phyloP scores from a whole-genome alignment of 768 basidiomycete genomes.

The Leccinum sublutescens region DNA sequence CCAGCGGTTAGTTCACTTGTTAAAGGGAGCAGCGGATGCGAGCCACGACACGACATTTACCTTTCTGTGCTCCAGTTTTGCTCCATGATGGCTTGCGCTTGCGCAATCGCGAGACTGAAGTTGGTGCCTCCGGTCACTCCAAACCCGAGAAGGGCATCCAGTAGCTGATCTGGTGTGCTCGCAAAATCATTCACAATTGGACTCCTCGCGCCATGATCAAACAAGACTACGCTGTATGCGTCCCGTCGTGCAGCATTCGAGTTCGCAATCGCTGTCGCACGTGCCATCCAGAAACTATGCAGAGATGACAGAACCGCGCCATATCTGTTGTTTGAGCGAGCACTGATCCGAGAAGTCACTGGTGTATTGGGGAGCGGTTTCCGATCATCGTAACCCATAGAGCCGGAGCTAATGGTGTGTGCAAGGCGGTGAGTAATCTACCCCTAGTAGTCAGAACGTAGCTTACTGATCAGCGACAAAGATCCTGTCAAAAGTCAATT shows the following conservation, averaged over 20 bases:
- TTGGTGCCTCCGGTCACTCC: slow-evolving; percentile 40
- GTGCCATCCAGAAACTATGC: slow-evolving; percentile 54
- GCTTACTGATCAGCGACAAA: slow-evolving; percentile 52
- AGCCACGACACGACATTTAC: slow-evolving; percentile 22
- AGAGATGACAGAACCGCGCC: slow-evolving; percentile 60
- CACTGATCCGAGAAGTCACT: slow-evolving; percentile 36
- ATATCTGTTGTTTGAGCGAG: slow-evolving; percentile 44
- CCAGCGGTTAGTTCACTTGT: background rate
- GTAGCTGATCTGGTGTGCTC: slow-evolving; percentile 44
- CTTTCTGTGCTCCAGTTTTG: slow-evolving; percentile 50
- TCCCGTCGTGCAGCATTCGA: slow-evolving; percentile 41
- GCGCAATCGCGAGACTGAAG: slow-evolving; percentile 40
- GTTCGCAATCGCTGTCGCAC: slow-evolving; percentile 37
- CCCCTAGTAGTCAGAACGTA: background rate
- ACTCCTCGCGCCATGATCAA: slow-evolving; percentile 27
- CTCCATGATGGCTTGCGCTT: slow-evolving; percentile 40
- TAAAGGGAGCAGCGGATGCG: background rate
- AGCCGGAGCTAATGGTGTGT: slow-evolving; percentile 41
- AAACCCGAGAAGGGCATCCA: slow-evolving; percentile 37
- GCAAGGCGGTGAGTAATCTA: background rate
- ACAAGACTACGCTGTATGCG: slow-evolving; percentile 55
- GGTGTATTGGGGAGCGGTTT: slow-evolving; percentile 46
- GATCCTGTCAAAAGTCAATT: slow-evolving; percentile 35
- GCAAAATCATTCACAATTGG: slow-evolving; percentile 46
- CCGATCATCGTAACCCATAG: slow-evolving; percentile 45